Evolutionary conservation across 257 asterid species (phyloP), one percentile per base, ranked within the genome.

Genomic region (Solanum rostratum): DNA sequence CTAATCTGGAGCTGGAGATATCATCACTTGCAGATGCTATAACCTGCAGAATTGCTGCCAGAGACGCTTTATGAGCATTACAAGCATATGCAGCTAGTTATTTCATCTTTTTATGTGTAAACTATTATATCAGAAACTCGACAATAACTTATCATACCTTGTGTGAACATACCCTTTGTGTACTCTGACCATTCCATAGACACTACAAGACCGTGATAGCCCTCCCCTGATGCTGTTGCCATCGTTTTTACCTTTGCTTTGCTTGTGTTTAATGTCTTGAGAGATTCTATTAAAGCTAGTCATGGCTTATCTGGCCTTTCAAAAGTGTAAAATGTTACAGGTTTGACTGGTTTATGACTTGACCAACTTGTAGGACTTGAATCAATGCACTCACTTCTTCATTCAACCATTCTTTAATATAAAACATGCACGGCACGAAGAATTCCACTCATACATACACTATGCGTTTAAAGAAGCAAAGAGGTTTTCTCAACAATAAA

Each of bases 11-110:
- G 93, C 84, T 95, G 85, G 93, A 90, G 79, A 84, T 94, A 87
- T 96, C 99, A 62, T 90, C 99, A 19, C 87, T 96, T 70, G 79
- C 94, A 16, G 99, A 95, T 87, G 98, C 98, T 63, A 93, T 92
- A 84, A 80, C 90, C 19, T 92, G 98, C 90, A 91, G 98, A 87
- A 93, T 96, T 84, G 98, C 97, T 66, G 93, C 95, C 49, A 91
- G 98, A 66, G 98, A 95, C 89, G 98, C 97, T 29, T 83, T 93
- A 86, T 96, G 84, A 93, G 88, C 85, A 63, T 27, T 30, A 83
- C 86, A 76, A 13, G 59, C 82, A 24, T 50, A 16, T 2, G 19
- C 1, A 10, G 2, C 46, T 62, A 4, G 16, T 30, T 50, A 24
- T 71, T 57, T 7, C 12, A 37, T 52, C 59, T 53, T 70, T 11